A percentile compares a stretch with the other conserved stretches of the same genome.
Conservation (phyloP, 2,329 filamentous ascomycete genomes). For the Neofusicoccum sp. region DNA sequence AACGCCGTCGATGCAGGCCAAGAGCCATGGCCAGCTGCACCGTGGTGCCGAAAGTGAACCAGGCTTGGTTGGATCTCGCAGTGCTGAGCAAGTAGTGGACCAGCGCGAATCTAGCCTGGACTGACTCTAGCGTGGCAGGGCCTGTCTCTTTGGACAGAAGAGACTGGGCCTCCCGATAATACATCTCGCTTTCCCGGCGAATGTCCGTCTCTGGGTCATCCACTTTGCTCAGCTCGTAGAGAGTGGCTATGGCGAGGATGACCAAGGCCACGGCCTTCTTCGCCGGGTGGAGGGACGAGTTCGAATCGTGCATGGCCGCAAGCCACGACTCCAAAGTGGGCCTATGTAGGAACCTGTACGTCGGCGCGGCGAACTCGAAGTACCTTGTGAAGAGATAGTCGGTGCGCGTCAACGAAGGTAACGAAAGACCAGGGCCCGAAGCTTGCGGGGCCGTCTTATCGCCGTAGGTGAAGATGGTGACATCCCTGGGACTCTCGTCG, state of each 20-base stretch:
- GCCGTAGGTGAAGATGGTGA: conserved; percentile 14
- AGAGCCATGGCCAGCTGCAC: conserved; percentile 56
- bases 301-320: conserved; percentile 23
- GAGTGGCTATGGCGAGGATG: conserved; percentile 50
- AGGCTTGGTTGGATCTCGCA: conserved; percentile 62
- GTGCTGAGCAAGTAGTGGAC: conserved; percentile 62
- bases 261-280: conserved; percentile 38
- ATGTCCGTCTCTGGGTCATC: conserved; percentile 4
- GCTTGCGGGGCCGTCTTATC: conserved; percentile 6
- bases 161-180: conserved; percentile 48
- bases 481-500: conserved; percentile 5
- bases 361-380: conserved; percentile 63
- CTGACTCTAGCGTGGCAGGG: conserved; percentile 57
- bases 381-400: conserved; percentile 53
- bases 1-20: conserved; percentile 26
- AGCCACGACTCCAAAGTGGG: conserved; percentile 55
- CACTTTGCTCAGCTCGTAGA: conserved; percentile 29
- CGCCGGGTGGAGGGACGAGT: conserved; percentile 37
- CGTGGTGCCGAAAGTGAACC: conserved; percentile 62
- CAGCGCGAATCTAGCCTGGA: conserved; percentile 61
- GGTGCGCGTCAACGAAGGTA: not conserved
- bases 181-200: conserved; percentile 44
- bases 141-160: conserved; percentile 56
- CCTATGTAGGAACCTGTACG: conserved; percentile 61
- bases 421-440: not conserved